phyloP scores from a whole-genome alignment of 116 monocot species.

The Cymodocea nodosa region DNA sequence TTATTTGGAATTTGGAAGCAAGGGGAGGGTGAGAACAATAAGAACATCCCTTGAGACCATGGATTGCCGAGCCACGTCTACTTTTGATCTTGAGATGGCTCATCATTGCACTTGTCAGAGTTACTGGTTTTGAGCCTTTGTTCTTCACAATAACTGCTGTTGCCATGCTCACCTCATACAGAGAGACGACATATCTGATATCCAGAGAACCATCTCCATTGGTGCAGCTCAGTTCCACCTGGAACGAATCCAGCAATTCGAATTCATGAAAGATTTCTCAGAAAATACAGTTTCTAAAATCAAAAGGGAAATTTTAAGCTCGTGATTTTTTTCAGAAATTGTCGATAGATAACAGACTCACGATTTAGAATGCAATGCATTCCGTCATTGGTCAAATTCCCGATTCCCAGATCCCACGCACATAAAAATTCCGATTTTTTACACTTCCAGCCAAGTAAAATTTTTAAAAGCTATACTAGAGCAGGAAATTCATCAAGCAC shows the following conservation, averaged over 20 bases:
- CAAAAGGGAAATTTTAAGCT: no score
- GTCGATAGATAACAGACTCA: no score
- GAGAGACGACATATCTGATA: constrained; percentile 59
- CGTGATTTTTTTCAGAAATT: no score
- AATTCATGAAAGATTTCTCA: neutral
- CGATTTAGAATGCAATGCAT: no score
- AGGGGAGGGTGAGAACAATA: constrained; percentile 49
- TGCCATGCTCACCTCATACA: constrained; percentile 70
- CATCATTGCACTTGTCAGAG: constrained; percentile 50
- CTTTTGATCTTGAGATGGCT: constrained; percentile 65
- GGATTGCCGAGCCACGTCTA: constrained; percentile 36
- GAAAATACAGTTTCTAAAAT: neutral
- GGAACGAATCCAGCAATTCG: neutral
- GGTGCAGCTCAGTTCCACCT: constrained; percentile 82
- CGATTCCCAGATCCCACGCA: no score
- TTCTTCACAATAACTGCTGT: constrained; percentile 74
- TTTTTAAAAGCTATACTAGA: no score
- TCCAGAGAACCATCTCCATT: constrained; percentile 61
- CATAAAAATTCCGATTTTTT: neutral
- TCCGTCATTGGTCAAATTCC: no score
- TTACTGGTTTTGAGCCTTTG: constrained; percentile 35
- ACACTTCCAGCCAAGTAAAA: neutral
- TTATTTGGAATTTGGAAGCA: constrained; percentile 38
- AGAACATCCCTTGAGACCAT: constrained; percentile 60
- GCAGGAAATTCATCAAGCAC: constrained; percentile 5